Evolutionary conservation across 306 rosid species (phyloP), one percentile per base, ranked within the genome.

Genomic region (Citrullus amarus): DNA sequence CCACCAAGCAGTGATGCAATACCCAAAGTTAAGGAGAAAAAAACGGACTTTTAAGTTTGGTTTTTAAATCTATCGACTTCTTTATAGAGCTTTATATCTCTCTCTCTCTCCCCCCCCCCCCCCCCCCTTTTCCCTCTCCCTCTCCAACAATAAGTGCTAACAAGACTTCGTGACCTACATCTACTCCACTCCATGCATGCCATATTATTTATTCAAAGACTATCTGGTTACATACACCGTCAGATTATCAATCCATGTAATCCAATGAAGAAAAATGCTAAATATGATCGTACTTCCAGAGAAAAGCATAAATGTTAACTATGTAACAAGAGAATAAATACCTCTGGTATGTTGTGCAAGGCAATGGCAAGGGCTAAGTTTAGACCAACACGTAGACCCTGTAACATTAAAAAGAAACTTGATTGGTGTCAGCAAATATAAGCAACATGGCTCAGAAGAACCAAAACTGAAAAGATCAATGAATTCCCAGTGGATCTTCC

Each of bases 341-440:
- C 99, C 98, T 96, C 98, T 18, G 97, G 99, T 75, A 95, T 95
- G 81, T 95, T 91, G 92, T 95, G 99, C 83, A 95, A 86, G 83
- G 99, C 97, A 83, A 96, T 96, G 81, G 99, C 99, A 86, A 96
- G 81, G 77, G 99, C 98, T 85, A 96, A 86, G 86, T 96, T 96
- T 80, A 96, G 70, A 82, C 99, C 99, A 81, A 96, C 97, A 56
- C 92, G 93, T 66, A 96, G 97, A 60, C 98, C 99, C 98, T 96
- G 69, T 34, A 76, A 48, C 38, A 85, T 59, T 81, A 65, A 78
- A 55, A 86, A 48, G 82, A 84, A 72, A 76, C 43, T 18, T 50
- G 79, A 65, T 70, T 57, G 20, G 28, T 63, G 81, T 59, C 80
- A 57, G 78, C 68, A 53, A 30, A 16, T 14, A 74, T 50, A 74